Evolutionary conservation across 176 grass and related monocot species (phyloP).

Genomic region (Avena eriantha): DNA sequence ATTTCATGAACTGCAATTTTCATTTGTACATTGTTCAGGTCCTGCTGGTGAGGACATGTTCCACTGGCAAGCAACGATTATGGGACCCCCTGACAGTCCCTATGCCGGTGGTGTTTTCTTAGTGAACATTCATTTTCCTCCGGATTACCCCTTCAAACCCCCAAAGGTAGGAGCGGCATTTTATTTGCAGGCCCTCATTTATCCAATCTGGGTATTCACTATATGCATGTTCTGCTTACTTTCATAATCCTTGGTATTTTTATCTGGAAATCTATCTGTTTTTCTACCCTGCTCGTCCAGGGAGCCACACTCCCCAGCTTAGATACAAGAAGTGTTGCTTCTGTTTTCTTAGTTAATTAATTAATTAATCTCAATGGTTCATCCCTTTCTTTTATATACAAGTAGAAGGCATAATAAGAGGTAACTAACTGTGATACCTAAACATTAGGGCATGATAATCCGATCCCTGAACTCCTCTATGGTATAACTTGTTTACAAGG

Average conservation of each 20-base stretch:
- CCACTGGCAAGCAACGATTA: conserved; percentile 68
- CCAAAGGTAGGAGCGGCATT: conserved; percentile 42
- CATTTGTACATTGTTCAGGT: conserved; percentile 41
- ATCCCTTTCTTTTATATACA: not conserved
- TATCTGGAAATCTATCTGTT: not conserved
- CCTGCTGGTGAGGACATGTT: conserved; percentile 75
- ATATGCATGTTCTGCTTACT: not conserved
- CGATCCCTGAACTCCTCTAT: not conserved
- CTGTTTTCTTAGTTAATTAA: not conserved
- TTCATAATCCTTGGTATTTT: conserved; percentile 5
- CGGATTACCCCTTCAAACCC: conserved; percentile 66
- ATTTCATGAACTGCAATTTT: conserved; percentile 40
- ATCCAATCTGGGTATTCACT: not conserved
- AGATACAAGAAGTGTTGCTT: not conserved
- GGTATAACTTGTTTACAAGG: conserved; percentile 1
- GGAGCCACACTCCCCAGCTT: not conserved
- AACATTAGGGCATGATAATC: not conserved
- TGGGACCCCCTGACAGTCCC: conserved; percentile 66
- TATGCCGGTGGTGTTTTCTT: conserved; percentile 66
- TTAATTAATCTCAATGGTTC: not conserved
- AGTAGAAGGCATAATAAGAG: not conserved
- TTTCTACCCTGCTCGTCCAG: not conserved
- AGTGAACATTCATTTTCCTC: conserved; percentile 68
- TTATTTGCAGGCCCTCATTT: not conserved
- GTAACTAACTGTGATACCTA: not conserved